These are phyloP conservation scores for Eucalyptus marginata DNA, from an alignment of 345 rosid species.

Conservation along the genomic window DNA sequence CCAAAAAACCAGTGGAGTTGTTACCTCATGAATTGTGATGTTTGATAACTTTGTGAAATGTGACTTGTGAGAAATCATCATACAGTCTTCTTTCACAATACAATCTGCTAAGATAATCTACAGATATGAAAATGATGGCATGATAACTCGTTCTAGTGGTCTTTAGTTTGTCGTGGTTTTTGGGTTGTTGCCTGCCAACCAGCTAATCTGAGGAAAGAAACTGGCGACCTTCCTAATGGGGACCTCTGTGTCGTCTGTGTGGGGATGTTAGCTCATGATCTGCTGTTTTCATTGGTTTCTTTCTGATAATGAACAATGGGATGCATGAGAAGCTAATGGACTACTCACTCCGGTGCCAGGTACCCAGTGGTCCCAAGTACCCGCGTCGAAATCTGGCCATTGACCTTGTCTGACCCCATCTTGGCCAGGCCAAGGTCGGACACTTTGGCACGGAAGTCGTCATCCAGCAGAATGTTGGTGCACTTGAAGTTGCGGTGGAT, in stretches of 20 bases:
- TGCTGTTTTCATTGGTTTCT: not conserved
- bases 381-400: constrained; percentile 65
- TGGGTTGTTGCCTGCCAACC: not conserved
- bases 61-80: not conserved
- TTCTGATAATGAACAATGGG: not conserved
- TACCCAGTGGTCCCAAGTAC: constrained; percentile 67
- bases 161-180: not conserved
- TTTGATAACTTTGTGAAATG: not conserved
- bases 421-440: constrained; percentile 75
- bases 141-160: not conserved
- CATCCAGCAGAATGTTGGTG: constrained; percentile 56
- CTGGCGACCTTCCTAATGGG: constrained; percentile 3
- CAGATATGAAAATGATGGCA: not conserved
- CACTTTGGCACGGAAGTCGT: constrained; percentile 55
- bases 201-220: constrained; percentile 5
- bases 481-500: constrained; percentile 88
- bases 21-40: not conserved
- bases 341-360: constrained; percentile 89
- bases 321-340: not conserved
- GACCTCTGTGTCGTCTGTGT: not conserved
- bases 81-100: not conserved
- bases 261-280: not conserved
- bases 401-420: constrained; percentile 59
- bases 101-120: not conserved
- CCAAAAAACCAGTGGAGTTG: not conserved